Conservation (phyloP, 2,329 filamentous ascomycete genomes). For the Aspergillus unguis region DNA sequence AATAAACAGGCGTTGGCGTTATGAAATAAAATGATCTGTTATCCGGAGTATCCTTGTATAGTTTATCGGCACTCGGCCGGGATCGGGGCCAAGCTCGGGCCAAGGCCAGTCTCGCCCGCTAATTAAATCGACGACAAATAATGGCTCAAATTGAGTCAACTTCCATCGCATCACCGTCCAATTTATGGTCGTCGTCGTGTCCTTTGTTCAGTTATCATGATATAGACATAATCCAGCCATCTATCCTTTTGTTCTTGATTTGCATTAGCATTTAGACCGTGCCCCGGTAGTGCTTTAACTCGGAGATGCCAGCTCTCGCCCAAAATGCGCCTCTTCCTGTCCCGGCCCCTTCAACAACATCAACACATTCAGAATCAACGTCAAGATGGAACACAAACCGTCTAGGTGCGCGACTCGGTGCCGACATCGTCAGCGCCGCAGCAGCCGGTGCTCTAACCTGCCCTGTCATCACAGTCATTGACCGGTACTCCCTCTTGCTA, state of each 20-base stretch:
- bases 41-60: too few species aligned
- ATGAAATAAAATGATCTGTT: not conserved
- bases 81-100: conserved; percentile 7
- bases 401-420: conserved; percentile 62
- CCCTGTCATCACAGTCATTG: conserved; percentile 82
- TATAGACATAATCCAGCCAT: not conserved
- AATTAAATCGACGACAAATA: conserved; percentile 8
- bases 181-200: not conserved
- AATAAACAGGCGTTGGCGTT: conserved; percentile 12
- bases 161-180: not conserved
- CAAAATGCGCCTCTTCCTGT: conserved; percentile 15
- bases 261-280: too few species aligned
- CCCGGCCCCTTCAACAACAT: conserved; percentile 25
- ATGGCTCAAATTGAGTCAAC: not conserved
- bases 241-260: not conserved
- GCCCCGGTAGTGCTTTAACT: too few species aligned
- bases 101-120: conserved; percentile 9
- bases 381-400: conserved; percentile 70
- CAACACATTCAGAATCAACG: conserved; percentile 16
- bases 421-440: conserved; percentile 67
- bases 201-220: not conserved
- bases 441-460: conserved; percentile 73
- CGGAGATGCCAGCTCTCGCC: not conserved
- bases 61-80: too few species aligned
- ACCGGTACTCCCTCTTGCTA: conserved; percentile 57